These are phyloP conservation scores for Gentiana macrophylla DNA, from an alignment of 257 asterid genomes.

Conservation along the genomic window DNA sequence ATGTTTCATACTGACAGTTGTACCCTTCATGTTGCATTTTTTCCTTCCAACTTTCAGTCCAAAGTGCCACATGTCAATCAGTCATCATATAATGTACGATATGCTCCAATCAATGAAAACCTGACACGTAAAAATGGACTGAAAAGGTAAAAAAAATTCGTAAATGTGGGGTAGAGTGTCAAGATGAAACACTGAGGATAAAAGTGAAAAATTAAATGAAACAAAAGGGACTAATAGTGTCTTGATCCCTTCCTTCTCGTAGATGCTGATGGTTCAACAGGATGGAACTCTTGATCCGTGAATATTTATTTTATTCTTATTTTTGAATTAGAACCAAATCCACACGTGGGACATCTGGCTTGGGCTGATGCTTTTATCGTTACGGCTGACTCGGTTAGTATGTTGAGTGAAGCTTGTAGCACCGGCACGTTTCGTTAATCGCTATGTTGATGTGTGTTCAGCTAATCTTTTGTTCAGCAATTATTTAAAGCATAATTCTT, in stretches of 20 bases:
- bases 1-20: too few species aligned
- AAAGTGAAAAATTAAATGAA: too few species aligned
- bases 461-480: not conserved
- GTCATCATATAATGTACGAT: too few species aligned
- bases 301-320: not conserved
- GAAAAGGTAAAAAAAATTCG: too few species aligned
- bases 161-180: too few species aligned
- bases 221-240: too few species aligned
- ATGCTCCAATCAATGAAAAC: too few species aligned
- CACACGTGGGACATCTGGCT: slow-evolving; percentile 92
- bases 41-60: too few species aligned
- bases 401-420: slow-evolving; percentile 98
- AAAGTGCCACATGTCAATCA: too few species aligned
- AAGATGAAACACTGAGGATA: too few species aligned
- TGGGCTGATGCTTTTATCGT: slow-evolving; percentile 89
- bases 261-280: not conserved
- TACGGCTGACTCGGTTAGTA: slow-evolving; percentile 94
- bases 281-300: not conserved
- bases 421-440: slow-evolving; percentile 47
- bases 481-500: not conserved
- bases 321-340: slow-evolving; percentile 69
- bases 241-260: not conserved
- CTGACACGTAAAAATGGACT: too few species aligned
- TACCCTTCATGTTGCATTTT: too few species aligned
- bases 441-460: slow-evolving; percentile 4